Conservation (phyloP, 2,329 filamentous ascomycete genomes). For the Epichloe amarillans region DNA sequence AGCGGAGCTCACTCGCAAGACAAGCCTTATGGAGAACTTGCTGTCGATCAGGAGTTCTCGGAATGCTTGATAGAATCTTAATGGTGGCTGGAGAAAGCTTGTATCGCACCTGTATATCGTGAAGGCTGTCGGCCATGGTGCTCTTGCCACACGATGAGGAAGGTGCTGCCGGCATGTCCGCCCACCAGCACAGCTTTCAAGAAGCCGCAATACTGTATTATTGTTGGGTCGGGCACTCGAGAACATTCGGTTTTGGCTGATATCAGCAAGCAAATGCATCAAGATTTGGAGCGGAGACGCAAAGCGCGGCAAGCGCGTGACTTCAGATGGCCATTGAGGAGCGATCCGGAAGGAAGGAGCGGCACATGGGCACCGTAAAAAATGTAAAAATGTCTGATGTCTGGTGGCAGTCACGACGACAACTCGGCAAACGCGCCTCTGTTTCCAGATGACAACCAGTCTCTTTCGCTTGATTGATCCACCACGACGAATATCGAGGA, state of each 20-base stretch:
- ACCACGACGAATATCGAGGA: too few species aligned
- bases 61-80: slow-evolving; percentile 16
- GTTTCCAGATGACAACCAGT: too few species aligned
- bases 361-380: not conserved
- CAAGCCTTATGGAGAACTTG: slow-evolving; percentile 25
- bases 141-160: not conserved
- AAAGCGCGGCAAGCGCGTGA: not conserved
- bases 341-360: not conserved
- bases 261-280: not conserved
- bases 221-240: not conserved
- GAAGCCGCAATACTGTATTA: not conserved
- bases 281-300: not conserved
- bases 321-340: not conserved
- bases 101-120: slow-evolving; percentile 22
- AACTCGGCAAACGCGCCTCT: too few species aligned
- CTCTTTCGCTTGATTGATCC: too few species aligned
- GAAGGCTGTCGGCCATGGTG: slow-evolving; percentile 3
- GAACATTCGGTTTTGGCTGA: not conserved
- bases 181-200: not conserved
- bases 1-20: slow-evolving; percentile 24
- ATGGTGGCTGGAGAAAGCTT: slow-evolving; percentile 20
- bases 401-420: too few species aligned
- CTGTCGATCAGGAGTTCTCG: slow-evolving; percentile 14
- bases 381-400: not conserved
- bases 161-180: not conserved